Base-by-base conservation (phyloP, 192 early-diverging fungal genomes). In the Chytriomyces sp. region DNA sequence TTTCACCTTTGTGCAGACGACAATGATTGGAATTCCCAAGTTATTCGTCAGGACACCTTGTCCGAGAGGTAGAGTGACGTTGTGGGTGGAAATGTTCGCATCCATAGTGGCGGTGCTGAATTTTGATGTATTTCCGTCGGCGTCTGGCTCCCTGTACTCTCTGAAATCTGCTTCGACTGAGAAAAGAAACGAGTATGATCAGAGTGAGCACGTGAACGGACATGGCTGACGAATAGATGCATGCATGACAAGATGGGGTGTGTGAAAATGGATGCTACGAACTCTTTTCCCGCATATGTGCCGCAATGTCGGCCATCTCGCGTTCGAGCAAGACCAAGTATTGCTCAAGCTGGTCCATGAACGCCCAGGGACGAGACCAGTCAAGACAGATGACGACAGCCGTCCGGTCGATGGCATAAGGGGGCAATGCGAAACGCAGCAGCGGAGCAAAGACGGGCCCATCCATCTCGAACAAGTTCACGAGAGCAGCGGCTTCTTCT, bases 301-400 rank as follows among this genome's bases (percentile, higher is more conserved):
- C 85, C 80, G 50, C 92, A 86, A 63, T 76, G 70, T 7, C 57
- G 7, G 90, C 75, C 26, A 95, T 82, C 0, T 86, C 82, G 6
- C 74, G 61, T 59, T 90, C 81, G 45, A 98, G 80, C 26, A 96
- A 86, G 61, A 85, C 83, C 45, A 94, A 80, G 93, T 94, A 98
- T 24, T 89, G 86, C 69, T 94, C 87, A 69, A 96, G 84, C 26
- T 90, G 83, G 73, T 92, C 90, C 75, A 96, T 77, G 83, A 96
- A 98, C 43, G 80, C 83, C 94, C 94, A 96, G 23, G 96, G 96
- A 80, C 87, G 85, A 24, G 90, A 86, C 96, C 96, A 98, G 84
- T 98, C 96, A 57, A 98, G 83, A 59, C 92, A 90, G 64, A 98
- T 86, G 0, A 96, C 82, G 0, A 93, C 90, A 35, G 91, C 80